Base-by-base conservation (phyloP, 2,329 filamentous ascomycete species). In the Ophiostoma sp. region DNA sequence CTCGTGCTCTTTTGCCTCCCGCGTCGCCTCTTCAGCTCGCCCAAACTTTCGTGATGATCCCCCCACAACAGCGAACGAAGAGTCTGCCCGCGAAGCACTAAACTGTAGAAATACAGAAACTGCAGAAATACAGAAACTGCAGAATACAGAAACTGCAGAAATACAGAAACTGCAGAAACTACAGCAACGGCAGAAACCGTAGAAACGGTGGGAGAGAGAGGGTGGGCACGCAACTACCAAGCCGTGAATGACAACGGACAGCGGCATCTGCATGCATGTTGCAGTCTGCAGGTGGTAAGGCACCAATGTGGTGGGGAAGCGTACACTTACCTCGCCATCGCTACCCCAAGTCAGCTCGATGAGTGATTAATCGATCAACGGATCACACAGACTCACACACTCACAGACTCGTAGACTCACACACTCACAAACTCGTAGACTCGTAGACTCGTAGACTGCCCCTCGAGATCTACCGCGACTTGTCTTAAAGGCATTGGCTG, bases 251-350 rank as follows among this genome's bases (percentile, higher is more conserved):
- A 40, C 55, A 60, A 38, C 55, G 55, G 55, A 18, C 55, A 60
- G 55, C 55, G 27, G 55, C 55, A 27, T 38, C 55, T 55, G 49
- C 49, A 60, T 60, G 55, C 55, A 60, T 27, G 55, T 12, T 44
- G 55, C 27, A 12, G 55, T 60, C 55, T 60, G 55, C 27, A 40
- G 27, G 55, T 52, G 49, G 49, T 60, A 38, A 60, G 55, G 55
- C 55, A 60, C 27, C 18, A 60, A 60, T 38, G 55, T 60, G 55
- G 55, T 60, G 55, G 55, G 27, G 55, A 60, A 27, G 49, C 27
- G 45, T n/a, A 16, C n/a, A 9, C 27, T 27, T 27, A n/a, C 52
- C 9, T 58, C 9, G n/a, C 38, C 52, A 11, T 12, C 18, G 12
- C 52, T 58, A 3, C 11, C 18, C 27, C 55, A 14, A 14, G 12